Evolutionary conservation across 257 asterid species (phyloP).

Genomic region (Solanum pennellii): DNA sequence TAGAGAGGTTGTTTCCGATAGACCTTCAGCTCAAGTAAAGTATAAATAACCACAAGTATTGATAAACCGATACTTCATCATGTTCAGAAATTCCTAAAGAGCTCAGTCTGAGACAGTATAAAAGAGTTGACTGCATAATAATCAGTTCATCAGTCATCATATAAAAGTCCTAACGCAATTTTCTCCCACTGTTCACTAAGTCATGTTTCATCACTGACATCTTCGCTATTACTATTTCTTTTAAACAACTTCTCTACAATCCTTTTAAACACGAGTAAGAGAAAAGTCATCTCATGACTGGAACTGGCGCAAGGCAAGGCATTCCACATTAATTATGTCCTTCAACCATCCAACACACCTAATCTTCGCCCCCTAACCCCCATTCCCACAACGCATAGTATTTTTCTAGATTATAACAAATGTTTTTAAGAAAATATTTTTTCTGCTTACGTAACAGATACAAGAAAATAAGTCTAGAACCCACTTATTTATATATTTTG

Average conservation of each 20-base stretch:
- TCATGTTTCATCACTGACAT: neutral
- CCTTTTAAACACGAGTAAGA: neutral
- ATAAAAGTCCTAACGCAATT: neutral
- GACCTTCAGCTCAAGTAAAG: neutral
- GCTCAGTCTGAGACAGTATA: neutral
- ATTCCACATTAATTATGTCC: neutral
- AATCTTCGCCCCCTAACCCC: neutral
- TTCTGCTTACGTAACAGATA: neutral
- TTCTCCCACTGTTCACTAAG: neutral
- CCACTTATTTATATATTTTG: neutral
- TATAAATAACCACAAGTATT: neutral
- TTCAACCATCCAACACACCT: neutral
- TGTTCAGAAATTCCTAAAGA: neutral
- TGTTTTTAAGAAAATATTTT: neutral
- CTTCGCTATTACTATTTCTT: neutral
- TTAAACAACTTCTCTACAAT: neutral
- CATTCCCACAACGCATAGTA: neutral
- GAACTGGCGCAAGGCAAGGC: neutral
- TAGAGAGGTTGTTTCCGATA: neutral
- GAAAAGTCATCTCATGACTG: neutral
- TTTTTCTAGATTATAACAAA: neutral
- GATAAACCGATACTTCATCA: neutral
- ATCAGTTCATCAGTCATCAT: neutral
- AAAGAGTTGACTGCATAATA: neutral
- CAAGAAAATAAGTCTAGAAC: neutral